Evolutionary conservation across 305 asterid species (phyloP).

Genomic region (Rubia balearica): DNA sequence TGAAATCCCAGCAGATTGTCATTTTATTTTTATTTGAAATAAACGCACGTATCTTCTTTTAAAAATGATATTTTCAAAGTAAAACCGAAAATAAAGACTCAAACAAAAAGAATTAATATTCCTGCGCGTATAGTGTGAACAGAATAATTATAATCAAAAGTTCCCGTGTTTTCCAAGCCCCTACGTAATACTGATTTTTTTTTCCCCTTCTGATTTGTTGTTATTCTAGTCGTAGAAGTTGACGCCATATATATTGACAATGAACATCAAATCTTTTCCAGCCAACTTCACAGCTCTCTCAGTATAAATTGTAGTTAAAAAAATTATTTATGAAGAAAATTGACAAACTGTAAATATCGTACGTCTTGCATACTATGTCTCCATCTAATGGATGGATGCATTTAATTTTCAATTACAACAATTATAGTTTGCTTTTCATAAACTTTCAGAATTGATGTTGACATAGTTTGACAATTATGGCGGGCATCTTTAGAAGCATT

Average conservation of each 20-base stretch:
- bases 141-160: not conserved
- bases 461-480: too few relatives aligned
- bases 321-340: too few relatives aligned
- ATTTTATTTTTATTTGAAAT: not conserved
- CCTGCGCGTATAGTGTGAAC: not conserved
- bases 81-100: not conserved
- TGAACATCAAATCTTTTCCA: not conserved
- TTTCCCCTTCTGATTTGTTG: not conserved
- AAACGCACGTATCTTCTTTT: not conserved
- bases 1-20: not conserved
- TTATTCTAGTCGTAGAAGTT: not conserved
- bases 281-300: not conserved
- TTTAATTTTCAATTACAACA: too few relatives aligned
- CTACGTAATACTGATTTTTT: not conserved
- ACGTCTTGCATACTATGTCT: too few relatives aligned
- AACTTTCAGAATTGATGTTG: too few relatives aligned
- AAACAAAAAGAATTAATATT: not conserved
- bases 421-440: too few relatives aligned
- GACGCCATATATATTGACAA: constrained; percentile 3
- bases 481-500: too few relatives aligned
- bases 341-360: too few relatives aligned
- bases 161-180: not conserved
- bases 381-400: too few relatives aligned
- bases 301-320: too few relatives aligned
- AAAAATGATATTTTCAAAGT: not conserved